Evolutionary conservation across 2,329 filamentous ascomycete genomes (phyloP), one percentile per base, ranked within the genome.

Genomic region (Leptographium lundbergii): DNA sequence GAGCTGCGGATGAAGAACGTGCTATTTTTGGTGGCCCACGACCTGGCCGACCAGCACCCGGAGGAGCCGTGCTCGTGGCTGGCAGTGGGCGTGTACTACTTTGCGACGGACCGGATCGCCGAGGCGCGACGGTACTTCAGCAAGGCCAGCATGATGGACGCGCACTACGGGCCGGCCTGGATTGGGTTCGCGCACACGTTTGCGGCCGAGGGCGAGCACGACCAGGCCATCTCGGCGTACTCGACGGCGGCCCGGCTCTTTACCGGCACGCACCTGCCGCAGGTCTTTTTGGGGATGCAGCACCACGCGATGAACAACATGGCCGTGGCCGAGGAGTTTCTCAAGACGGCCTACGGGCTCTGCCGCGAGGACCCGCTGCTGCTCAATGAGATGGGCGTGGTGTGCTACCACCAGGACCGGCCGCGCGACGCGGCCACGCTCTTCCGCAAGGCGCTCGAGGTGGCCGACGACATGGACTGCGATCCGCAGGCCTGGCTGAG

Each of bases 161-260:
- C 92, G 7, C 92, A 97, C 73, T 99, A 96, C 67, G 92, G 92
- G 0, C 89, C 94, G 1, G 94, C 94, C 3, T 99, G 94, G 94
- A 97, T 99, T 64, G 94, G 95, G 1, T 99, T 99, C 69, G 94
- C 94, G 1, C 95, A 99, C 71, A 99, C 94, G 0, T 99, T 99
- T 70, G 94, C 94, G 1, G 91, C 91, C 13, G 94, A 99, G 71
- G 94, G 94, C 57, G 94, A 99, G 72, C 91, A 97, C 71, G 94
- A 99, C 70, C 94, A 99, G 73, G 94, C 94, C 54, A 96, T 99
- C 63, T 95, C 91, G 10, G 94, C 95, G 0, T 99, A 99, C 74
- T 95, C 89, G 34, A 99, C 94, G 0, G 94, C 94, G 0, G 92
- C 92, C 2, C 82, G 94, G 47, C 76, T 99, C 0, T 99, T 99